phyloP scores from a whole-genome alignment of 169 alveolate species.

The Plasmodium gonderi region DNA sequence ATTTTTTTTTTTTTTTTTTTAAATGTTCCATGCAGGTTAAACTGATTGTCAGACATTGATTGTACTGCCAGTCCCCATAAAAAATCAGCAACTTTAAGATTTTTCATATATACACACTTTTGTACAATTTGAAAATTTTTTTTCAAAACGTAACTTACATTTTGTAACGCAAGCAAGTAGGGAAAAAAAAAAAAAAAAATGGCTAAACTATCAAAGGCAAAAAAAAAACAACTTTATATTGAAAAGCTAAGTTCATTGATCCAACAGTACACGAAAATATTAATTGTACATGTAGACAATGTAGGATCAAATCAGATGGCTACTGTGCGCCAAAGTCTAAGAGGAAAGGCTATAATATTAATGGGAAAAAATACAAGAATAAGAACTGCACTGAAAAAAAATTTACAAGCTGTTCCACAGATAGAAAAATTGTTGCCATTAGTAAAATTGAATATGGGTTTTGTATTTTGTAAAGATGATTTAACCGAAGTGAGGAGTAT shows the following conservation, averaged over 20 bases:
- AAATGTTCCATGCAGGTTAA: constrained; percentile 33
- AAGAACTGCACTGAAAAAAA: constrained; percentile 92
- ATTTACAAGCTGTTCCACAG: constrained; percentile 85
- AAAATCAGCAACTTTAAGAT: neutral
- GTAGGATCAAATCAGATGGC: constrained; percentile 97
- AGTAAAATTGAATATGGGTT: constrained; percentile 95
- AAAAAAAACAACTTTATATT: constrained; percentile 90
- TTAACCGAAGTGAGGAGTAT: constrained; percentile 93
- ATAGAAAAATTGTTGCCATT: constrained; percentile 90
- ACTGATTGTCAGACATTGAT: constrained; percentile 73
- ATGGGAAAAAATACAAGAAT: constrained; percentile 98
- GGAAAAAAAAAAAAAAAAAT: constrained; percentile 70
- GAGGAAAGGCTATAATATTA: constrained; percentile 93
- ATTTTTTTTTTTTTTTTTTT: neutral
- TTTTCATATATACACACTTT: neutral
- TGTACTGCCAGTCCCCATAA: constrained; percentile 80
- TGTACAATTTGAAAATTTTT: too few species aligned
- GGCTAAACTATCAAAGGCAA: constrained; percentile 89
- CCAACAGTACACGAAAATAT: constrained; percentile 89
- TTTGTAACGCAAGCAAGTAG: neutral
- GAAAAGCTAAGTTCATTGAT: constrained; percentile 88
- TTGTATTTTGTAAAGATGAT: constrained; percentile 96
- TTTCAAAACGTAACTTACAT: neutral
- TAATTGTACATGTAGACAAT: constrained; percentile 95
- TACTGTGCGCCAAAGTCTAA: constrained; percentile 92